Conservation (phyloP, 371 early-diverging fungal species). For the Mortierella polycephala region DNA sequence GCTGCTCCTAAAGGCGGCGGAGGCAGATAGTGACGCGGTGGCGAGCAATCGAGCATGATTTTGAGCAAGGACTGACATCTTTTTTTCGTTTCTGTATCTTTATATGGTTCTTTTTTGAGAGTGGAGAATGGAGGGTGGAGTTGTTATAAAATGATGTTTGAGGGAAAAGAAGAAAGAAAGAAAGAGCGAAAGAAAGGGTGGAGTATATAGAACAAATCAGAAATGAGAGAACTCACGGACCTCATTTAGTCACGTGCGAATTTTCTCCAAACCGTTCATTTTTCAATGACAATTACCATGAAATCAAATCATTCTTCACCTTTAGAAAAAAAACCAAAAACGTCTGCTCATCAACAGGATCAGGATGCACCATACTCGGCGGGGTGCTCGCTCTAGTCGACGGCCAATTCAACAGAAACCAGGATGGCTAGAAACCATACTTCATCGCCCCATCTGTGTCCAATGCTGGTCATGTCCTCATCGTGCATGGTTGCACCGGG, state of each 20-base stretch:
- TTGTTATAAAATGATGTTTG: not conserved
- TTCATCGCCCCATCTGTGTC: conserved; percentile 37
- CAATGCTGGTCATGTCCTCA: conserved; percentile 48
- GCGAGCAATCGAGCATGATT: conserved; percentile 7
- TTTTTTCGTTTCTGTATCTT: not conserved
- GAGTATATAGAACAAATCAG: not conserved
- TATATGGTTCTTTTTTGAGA: not conserved
- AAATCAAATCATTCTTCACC: no score
- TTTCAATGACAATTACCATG: no score
- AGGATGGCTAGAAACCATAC: conserved; percentile 33
- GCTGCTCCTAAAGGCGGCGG: not conserved
- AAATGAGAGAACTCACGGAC: no score
- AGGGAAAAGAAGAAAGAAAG: not conserved
- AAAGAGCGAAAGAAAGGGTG: conserved; percentile 4
- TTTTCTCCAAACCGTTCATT: no score
- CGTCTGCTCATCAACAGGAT: no score
- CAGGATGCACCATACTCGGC: not conserved
- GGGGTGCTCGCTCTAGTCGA: conserved; percentile 2
- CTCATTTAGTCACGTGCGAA: no score
- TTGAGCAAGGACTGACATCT: conserved; percentile 9
- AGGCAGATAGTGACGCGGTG: conserved; percentile 1
- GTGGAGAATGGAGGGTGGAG: not conserved
- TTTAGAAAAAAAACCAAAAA: no score
- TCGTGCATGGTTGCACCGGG: conserved; percentile 41
- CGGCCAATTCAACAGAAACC: conserved; percentile 33